Conservation (phyloP, 108 stramenopile genomes). For the Cyclotella atomus region DNA sequence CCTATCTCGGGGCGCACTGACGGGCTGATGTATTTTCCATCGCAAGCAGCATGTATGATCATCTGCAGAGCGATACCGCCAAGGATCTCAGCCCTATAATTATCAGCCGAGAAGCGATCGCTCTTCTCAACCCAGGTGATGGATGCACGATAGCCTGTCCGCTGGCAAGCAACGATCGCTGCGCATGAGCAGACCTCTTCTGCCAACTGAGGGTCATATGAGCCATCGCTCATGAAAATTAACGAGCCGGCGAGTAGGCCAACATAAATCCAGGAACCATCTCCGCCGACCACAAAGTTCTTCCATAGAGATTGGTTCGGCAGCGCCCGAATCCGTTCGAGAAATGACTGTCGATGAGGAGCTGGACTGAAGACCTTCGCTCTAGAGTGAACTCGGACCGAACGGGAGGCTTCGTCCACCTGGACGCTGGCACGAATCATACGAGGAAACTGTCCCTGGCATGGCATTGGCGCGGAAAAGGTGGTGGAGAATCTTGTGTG, state of each 20-base stretch:
- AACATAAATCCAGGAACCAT: conserved; percentile 4
- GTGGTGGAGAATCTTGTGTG: not conserved
- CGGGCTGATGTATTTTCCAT: not conserved
- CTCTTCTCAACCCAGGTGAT: not conserved
- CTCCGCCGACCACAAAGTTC: not conserved
- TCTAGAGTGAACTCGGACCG: not conserved
- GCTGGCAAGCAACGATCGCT: not conserved
- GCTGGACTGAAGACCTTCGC: not conserved
- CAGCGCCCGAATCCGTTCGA: not conserved
- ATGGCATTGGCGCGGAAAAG: not conserved
- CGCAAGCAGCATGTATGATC: not conserved
- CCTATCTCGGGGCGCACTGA: not conserved
- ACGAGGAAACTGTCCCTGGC: not conserved
- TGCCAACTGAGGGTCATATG: not conserved
- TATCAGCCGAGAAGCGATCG: not conserved
- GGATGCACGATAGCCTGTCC: not conserved
- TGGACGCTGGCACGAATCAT: not conserved
- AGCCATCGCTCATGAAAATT: not conserved
- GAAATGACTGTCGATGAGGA: not conserved
- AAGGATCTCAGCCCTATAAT: not conserved
- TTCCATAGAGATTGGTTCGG: not conserved
- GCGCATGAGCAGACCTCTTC: not conserved
- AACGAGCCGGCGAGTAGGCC: not conserved
- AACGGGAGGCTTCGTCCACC: not conserved
- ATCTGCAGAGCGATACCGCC: conserved; percentile 2